These are phyloP conservation scores for Umbilicus rupestris DNA, from an alignment of 164 flowering plant species.

Conservation along the genomic window DNA sequence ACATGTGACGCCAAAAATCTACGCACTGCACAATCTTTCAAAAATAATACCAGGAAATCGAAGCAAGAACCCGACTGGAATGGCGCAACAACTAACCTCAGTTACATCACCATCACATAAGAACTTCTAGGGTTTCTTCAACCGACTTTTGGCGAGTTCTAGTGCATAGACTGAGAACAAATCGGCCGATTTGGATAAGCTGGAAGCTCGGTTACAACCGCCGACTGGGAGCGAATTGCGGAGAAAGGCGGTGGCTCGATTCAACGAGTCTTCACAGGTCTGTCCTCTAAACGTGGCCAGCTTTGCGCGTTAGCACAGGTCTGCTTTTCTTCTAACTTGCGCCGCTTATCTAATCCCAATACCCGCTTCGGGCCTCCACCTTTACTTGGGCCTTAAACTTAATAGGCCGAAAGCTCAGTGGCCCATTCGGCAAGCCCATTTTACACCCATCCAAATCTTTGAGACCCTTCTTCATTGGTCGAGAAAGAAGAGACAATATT, in stretches of 20 bases:
- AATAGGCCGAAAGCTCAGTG: too few relatives aligned
- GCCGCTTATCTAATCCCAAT: background rate
- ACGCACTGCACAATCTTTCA: background rate
- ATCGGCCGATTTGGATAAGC: background rate
- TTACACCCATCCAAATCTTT: too few relatives aligned
- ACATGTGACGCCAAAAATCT: too few relatives aligned
- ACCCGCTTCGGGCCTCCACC: background rate
- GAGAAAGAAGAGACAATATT: too few relatives aligned
- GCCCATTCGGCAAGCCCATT: too few relatives aligned
- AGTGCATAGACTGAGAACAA: background rate
- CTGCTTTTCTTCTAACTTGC: background rate
- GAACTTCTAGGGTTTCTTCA: background rate
- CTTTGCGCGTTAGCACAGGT: background rate
- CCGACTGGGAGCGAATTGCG: background rate
- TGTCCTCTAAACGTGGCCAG: background rate
- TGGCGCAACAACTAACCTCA: background rate
- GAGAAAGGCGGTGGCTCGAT: background rate
- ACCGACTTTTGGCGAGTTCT: background rate
- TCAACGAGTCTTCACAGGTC: background rate
- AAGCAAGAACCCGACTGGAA: background rate
- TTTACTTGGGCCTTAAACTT: background rate
- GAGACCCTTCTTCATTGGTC: too few relatives aligned
- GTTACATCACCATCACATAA: background rate
- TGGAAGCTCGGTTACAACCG: background rate
- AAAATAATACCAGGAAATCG: background rate